A percentile compares a stretch with the other conserved stretches of the same genome.
These are phyloP conservation scores for Venturia nashicola DNA, from an alignment of 2,329 filamentous ascomycete species.

Conservation along the genomic window DNA sequence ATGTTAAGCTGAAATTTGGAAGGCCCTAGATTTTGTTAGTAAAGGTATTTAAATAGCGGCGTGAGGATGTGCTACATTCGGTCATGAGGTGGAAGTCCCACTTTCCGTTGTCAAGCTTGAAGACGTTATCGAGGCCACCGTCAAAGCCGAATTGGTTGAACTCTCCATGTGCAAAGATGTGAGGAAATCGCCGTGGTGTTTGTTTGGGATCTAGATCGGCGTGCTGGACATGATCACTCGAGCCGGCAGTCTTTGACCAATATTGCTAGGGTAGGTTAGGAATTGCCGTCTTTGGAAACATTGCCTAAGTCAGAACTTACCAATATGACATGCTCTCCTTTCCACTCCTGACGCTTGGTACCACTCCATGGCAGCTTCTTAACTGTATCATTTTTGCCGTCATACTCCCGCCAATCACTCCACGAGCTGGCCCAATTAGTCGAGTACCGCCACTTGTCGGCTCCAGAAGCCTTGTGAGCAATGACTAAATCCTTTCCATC, in stretches of 20 bases:
- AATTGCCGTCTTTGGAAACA: not conserved
- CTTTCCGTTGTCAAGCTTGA: slow-evolving; percentile 34
- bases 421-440: slow-evolving; percentile 49
- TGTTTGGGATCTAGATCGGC: slow-evolving; percentile 35
- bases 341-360: slow-evolving; percentile 45
- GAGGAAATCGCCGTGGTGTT: slow-evolving; percentile 42
- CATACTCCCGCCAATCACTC: slow-evolving; percentile 46
- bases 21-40: not conserved
- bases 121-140: slow-evolving; percentile 41
- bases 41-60: not conserved
- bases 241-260: slow-evolving; percentile 46
- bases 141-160: slow-evolving; percentile 56
- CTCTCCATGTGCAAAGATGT: slow-evolving; percentile 49
- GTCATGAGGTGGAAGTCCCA: slow-evolving; percentile 51
- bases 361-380: slow-evolving; percentile 43
- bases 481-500: slow-evolving; percentile 34
- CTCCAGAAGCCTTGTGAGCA: slow-evolving; percentile 47
- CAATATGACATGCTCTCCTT: slow-evolving; percentile 48
- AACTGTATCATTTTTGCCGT: slow-evolving; percentile 37
- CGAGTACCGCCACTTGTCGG: slow-evolving; percentile 50
- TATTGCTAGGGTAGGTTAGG: slow-evolving; percentile 30
- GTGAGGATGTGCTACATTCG: slow-evolving; percentile 46
- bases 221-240: slow-evolving; percentile 48
- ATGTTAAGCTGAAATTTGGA: slow-evolving; percentile 44
- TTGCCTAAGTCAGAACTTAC: slow-evolving; percentile 14